These are phyloP conservation scores for Lichtheimia ornata DNA, from an alignment of 371 early-diverging fungal species.

Conservation along the genomic window DNA sequence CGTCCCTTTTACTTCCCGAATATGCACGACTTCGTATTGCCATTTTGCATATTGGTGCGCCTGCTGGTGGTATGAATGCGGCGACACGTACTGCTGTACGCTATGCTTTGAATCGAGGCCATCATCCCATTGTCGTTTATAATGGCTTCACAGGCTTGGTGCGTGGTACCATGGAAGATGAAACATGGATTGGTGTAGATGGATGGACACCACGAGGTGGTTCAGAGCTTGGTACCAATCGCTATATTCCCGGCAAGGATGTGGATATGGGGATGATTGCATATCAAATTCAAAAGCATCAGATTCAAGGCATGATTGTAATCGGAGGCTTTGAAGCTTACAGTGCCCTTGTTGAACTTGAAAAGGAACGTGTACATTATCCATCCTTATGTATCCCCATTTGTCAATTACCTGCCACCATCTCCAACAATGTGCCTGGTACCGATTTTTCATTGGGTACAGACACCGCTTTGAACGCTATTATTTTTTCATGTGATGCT, in stretches of 20 bases:
- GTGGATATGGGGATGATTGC: conserved; percentile 79
- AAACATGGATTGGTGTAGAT: conserved; percentile 86
- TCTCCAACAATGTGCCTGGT: conserved; percentile 98
- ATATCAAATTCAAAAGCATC: conserved; percentile 87
- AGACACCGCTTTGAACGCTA: conserved; percentile 97
- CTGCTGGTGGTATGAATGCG: conserved; percentile 67
- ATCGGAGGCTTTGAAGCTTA: conserved; percentile 97
- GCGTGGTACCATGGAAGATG: conserved; percentile 73
- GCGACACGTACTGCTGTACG: conserved; percentile 68
- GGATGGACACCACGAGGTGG: conserved; percentile 95
- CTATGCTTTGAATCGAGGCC: conserved; percentile 81
- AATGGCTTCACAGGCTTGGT: conserved; percentile 96
- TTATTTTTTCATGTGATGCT: conserved; percentile 92
- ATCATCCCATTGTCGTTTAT: conserved; percentile 76
- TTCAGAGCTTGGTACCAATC: conserved; percentile 94
- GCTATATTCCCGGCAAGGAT: conserved; percentile 80
- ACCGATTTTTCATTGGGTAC: conserved; percentile 95
- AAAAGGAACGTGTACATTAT: conserved; percentile 71
- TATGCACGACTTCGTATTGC: conserved; percentile 77
- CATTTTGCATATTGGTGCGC: conserved; percentile 92
- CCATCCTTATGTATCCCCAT: conserved; percentile 93
- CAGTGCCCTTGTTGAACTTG: conserved; percentile 70
- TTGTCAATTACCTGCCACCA: conserved; percentile 94
- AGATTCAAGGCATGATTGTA: conserved; percentile 87
- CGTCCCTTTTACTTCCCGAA: conserved; percentile 16